phyloP scores from a whole-genome alignment of 345 rosid species.

The Syzygium oleosum region DNA sequence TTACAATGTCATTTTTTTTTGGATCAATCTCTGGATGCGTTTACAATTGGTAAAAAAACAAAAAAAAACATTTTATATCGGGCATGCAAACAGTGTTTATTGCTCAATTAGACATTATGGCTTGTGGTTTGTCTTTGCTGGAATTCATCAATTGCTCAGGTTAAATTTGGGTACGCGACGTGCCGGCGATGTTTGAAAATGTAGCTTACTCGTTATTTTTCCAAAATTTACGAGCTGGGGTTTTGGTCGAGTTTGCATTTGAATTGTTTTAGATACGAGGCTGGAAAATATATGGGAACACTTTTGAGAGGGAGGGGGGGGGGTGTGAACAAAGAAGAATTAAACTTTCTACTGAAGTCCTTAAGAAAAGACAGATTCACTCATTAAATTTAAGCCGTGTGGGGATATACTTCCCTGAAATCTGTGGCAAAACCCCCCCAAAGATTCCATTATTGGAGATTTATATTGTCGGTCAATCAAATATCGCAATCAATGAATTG shows the following conservation, averaged over 20 bases:
- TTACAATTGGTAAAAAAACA: background rate
- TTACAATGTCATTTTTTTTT: background rate
- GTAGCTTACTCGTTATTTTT: background rate
- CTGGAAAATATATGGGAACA: too few relatives aligned
- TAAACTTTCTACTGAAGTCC: background rate
- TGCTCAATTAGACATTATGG: background rate
- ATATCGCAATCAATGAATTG: background rate
- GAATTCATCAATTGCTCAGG: background rate
- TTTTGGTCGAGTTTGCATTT: background rate
- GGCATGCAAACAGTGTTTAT: background rate
- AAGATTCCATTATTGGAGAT: background rate
- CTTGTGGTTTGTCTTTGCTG: background rate
- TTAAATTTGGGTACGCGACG: background rate
- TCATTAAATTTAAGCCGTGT: background rate
- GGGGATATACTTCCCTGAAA: background rate
- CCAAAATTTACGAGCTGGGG: fast-evolving
- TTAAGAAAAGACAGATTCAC: background rate
- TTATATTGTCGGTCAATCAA: background rate
- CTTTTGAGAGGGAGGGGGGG: background rate
- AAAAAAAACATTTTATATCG: too few relatives aligned
- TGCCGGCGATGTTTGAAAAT: fast-evolving
- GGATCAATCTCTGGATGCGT: background rate
- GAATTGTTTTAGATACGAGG: background rate
- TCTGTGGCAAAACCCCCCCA: background rate
- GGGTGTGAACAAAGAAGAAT: background rate